A percentile compares a stretch with the other conserved stretches of the same genome.
These are phyloP conservation scores for Trametes elegans DNA, from an alignment of 768 basidiomycete genomes.

Conservation along the genomic window DNA sequence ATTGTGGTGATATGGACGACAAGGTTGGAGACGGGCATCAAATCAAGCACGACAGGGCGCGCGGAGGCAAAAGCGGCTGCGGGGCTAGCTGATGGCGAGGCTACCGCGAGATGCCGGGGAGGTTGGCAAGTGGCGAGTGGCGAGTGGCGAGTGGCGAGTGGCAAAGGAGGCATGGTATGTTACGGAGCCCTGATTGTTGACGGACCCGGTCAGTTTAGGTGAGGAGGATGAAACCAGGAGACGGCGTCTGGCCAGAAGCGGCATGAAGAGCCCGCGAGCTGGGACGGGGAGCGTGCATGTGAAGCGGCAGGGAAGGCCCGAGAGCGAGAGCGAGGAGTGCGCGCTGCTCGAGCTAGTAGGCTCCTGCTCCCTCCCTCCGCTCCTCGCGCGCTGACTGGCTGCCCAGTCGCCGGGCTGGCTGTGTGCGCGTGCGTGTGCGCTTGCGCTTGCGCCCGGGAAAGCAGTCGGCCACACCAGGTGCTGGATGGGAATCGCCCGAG, in stretches of 20 bases:
- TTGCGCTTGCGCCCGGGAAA: too few relatives aligned
- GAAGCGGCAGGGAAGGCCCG: constrained; percentile 17
- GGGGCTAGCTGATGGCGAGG: neutral
- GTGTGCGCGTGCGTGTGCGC: too few relatives aligned
- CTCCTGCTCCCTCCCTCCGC: too few relatives aligned
- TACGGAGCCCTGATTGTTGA: constrained; percentile 5
- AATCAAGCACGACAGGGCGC: constrained; percentile 5
- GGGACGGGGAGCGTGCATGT: neutral
- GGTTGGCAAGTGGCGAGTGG: neutral
- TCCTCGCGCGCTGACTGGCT: too few relatives aligned
- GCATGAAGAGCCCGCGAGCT: constrained; percentile 7
- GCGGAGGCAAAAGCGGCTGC: neutral
- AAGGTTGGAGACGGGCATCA: constrained; percentile 1
- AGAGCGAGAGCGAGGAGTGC: constrained; percentile 21
- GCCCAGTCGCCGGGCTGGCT: too few relatives aligned
- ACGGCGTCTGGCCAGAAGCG: constrained; percentile 2
- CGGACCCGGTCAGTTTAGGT: constrained; percentile 7
- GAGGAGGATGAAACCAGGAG: constrained; percentile 5
- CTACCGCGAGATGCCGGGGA: neutral
- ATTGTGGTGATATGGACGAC: neutral
- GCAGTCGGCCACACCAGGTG: too few relatives aligned
- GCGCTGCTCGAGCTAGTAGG: constrained; percentile 6
- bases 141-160: neutral
- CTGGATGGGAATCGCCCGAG: too few relatives aligned
- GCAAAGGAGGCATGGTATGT: constrained; percentile 6